Conservation (phyloP, 2,329 filamentous ascomycete species). For the Xylaria sp. region DNA sequence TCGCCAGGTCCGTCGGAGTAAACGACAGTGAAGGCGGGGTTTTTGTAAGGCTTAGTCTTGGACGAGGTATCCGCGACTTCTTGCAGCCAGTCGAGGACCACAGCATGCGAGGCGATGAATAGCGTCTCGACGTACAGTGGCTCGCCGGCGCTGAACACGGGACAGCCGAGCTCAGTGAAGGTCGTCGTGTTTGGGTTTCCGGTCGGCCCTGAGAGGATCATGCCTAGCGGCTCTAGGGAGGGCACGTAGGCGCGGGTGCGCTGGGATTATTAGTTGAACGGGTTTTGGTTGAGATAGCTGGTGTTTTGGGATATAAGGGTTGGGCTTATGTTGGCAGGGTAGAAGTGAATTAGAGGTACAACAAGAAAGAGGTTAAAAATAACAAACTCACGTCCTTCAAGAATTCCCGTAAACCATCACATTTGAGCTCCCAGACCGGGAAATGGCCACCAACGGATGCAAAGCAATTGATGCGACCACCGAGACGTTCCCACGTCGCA, state of each 20-base stretch:
- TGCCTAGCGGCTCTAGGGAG: slow-evolving; percentile 62
- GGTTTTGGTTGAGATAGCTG: slow-evolving; percentile 13
- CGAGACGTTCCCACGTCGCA: slow-evolving; percentile 61
- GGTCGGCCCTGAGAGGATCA: slow-evolving; percentile 62
- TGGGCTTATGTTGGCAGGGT: too few relatives aligned
- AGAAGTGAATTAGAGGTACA: not conserved
- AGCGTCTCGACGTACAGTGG: slow-evolving; percentile 67
- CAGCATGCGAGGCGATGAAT: slow-evolving; percentile 63
- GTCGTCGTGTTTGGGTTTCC: slow-evolving; percentile 55
- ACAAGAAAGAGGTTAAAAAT: slow-evolving; percentile 10
- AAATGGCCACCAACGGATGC: slow-evolving; percentile 61
- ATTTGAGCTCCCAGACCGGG: slow-evolving; percentile 52
- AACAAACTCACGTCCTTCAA: slow-evolving; percentile 58
- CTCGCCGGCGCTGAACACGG: slow-evolving; percentile 76
- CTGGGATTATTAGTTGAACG: slow-evolving; percentile 51
- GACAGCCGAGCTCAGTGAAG: slow-evolving; percentile 66
- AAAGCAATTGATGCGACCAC: slow-evolving; percentile 57
- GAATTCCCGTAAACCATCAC: slow-evolving; percentile 59
- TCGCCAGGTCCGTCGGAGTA: slow-evolving; percentile 33
- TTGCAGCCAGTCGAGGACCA: slow-evolving; percentile 70
- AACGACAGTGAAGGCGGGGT: slow-evolving; percentile 51
- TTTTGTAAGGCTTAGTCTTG: slow-evolving; percentile 49
- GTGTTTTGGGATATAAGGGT: too few relatives aligned
- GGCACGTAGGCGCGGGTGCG: slow-evolving; percentile 70
- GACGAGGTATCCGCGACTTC: slow-evolving; percentile 56